Evolutionary conservation across 768 basidiomycete genomes (phyloP).

Genomic region (Hericium rajendrae): DNA sequence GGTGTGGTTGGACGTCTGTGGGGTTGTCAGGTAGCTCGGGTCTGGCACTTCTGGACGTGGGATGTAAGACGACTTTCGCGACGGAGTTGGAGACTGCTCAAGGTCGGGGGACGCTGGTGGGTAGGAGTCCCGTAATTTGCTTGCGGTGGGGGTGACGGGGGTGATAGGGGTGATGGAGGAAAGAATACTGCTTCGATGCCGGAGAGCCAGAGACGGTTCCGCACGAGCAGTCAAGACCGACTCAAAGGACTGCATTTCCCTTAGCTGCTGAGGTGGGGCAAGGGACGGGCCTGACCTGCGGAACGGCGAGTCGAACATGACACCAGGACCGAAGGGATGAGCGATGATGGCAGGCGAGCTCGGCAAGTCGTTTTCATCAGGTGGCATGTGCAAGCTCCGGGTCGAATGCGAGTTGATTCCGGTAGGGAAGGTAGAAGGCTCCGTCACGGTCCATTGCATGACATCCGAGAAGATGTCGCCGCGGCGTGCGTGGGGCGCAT

Average conservation of each 20-base stretch:
- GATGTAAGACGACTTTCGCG: constrained; percentile 5
- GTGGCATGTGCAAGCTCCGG: neutral
- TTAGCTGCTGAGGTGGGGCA: constrained; percentile 37
- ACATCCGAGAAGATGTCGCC: constrained; percentile 55
- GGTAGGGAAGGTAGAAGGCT: constrained; percentile 30
- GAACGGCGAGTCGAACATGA: constrained; percentile 52
- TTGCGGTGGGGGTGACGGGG: neutral
- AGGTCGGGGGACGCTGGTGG: neutral
- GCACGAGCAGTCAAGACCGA: constrained; percentile 71
- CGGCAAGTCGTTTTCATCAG: neutral
- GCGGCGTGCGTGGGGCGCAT: constrained; percentile 17
- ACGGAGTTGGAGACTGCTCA: neutral
- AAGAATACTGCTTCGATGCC: neutral
- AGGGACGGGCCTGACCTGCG: constrained; percentile 32
- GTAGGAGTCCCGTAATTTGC: neutral
- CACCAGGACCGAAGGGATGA: constrained; percentile 56
- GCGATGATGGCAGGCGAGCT: constrained; percentile 23
- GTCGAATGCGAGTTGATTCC: constrained; percentile 19
- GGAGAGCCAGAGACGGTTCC: constrained; percentile 14
- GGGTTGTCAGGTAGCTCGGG: constrained; percentile 26
- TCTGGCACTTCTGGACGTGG: constrained; percentile 10
- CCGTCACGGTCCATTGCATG: constrained; percentile 46
- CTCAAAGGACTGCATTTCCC: constrained; percentile 84
- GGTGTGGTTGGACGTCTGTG: constrained; percentile 45
- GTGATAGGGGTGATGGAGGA: neutral